These are phyloP conservation scores for Euphorbia tirucalli DNA, from an alignment of 345 rosid genomes.

Conservation along the genomic window DNA sequence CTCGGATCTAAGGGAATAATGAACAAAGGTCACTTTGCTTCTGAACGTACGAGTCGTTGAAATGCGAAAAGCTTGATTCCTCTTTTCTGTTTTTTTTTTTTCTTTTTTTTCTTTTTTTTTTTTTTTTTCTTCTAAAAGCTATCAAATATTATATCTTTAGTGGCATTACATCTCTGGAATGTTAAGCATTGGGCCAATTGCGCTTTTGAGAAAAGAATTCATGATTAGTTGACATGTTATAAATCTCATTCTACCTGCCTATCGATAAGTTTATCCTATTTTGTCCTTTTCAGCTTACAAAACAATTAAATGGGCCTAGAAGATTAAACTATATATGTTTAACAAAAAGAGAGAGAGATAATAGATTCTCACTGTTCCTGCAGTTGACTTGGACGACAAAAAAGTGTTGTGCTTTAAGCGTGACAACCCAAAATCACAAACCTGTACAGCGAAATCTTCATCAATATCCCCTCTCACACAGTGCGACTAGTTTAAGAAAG, in stretches of 20 bases:
- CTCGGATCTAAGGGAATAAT: neutral
- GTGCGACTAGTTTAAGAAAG: neutral
- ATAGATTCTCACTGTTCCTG: conserved; percentile 80
- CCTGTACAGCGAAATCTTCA: conserved; percentile 47
- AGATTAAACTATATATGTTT: neutral
- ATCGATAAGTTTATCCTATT: neutral
- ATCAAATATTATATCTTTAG: neutral
- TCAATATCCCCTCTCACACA: neutral
- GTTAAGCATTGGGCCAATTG: neutral
- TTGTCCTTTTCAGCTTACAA: neutral
- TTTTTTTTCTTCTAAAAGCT: neutral
- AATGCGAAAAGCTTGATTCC: neutral
- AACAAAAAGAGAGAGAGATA: neutral
- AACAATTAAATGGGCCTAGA: neutral
- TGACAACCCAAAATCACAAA: conserved; percentile 93
- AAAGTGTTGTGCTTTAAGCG: conserved; percentile 97
- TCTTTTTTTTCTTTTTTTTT: too few relatives aligned
- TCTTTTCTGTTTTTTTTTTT: too few relatives aligned
- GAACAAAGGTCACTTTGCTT: neutral
- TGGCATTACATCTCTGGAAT: neutral
- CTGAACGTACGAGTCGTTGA: neutral
- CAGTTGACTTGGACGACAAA: conserved; percentile 96
- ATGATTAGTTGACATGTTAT: neutral
- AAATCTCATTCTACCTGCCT: neutral
- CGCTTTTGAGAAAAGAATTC: neutral